phyloP scores from a whole-genome alignment of 176 grass and related monocot genomes.

The Chrysopogon serrulatus region DNA sequence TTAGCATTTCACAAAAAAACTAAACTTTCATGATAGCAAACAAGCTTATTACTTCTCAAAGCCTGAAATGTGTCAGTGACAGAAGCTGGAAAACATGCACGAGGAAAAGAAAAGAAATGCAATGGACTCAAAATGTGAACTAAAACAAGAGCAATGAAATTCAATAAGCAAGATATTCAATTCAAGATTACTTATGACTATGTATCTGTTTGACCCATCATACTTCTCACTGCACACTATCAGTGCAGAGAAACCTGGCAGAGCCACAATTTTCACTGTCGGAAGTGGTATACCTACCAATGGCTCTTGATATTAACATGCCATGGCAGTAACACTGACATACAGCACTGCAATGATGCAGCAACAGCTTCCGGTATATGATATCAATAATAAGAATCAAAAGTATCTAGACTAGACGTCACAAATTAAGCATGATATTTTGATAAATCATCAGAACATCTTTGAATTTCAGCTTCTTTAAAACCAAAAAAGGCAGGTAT shows the following conservation, averaged over 20 bases:
- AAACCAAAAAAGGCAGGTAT: neutral
- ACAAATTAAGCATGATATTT: neutral
- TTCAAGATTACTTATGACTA: neutral
- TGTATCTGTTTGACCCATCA: constrained; percentile 58
- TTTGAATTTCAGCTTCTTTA: neutral
- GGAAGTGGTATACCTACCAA: constrained; percentile 62
- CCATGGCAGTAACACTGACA: constrained; percentile 63
- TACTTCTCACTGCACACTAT: constrained; percentile 95
- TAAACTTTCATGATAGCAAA: neutral
- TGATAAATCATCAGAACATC: neutral
- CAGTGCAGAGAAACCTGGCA: constrained; percentile 97
- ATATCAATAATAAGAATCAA: neutral
- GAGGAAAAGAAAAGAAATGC: neutral
- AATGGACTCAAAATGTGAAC: neutral
- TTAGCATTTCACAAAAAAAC: neutral
- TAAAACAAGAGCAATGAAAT: constrained; percentile 3
- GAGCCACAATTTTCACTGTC: constrained; percentile 54
- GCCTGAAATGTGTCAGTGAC: neutral
- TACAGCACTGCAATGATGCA: constrained; percentile 19
- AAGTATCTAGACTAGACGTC: neutral
- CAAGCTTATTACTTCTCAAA: neutral
- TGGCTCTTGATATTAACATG: constrained; percentile 70
- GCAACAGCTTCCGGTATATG: constrained; percentile 51
- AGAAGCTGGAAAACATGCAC: neutral
- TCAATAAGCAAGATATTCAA: neutral